Conservation (phyloP, 1,284 basidiomycete genomes). For the Malassezia equina region DNA sequence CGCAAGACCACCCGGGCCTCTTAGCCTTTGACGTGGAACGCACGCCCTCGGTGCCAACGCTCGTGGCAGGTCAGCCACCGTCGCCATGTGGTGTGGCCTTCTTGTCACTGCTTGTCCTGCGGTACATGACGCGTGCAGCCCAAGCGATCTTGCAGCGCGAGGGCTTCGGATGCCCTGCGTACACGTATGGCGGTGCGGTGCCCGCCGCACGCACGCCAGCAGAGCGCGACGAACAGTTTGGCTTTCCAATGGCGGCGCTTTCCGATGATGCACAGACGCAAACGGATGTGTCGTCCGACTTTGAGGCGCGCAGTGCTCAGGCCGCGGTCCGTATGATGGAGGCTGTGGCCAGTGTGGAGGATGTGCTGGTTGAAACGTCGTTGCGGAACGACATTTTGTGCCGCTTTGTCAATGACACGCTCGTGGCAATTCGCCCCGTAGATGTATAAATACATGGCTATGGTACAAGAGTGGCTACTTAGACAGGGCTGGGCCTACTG, state of each 20-base stretch:
- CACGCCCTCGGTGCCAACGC: conserved; percentile 32
- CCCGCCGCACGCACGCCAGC: conserved; percentile 5
- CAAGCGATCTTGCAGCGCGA: conserved; percentile 25
- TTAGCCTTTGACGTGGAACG: conserved; percentile 36
- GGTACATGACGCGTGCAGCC: conserved; percentile 33
- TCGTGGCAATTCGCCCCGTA: conserved; percentile 26
- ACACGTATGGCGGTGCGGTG: conserved; percentile 11
- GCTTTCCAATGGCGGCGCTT: conserved; percentile 27
- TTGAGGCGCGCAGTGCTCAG: conserved; percentile 14
- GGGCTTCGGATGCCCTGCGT: conserved; percentile 17
- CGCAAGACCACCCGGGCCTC: conserved; percentile 33
- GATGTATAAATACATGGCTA: conserved; percentile 1
- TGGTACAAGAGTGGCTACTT: not conserved
- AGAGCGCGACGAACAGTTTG: conserved; percentile 34
- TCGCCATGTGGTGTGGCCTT: conserved; percentile 35
- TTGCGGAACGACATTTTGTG: conserved; percentile 40
- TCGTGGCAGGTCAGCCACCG: conserved; percentile 17
- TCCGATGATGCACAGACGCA: conserved; percentile 1
- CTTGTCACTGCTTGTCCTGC: conserved; percentile 33
- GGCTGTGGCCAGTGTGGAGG: conserved; percentile 28
- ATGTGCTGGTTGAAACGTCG: conserved; percentile 29
- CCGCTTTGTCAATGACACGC: conserved; percentile 35
- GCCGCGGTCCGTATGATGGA: conserved; percentile 32
- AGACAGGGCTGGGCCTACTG: not conserved
- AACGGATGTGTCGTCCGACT: not conserved